Base-by-base conservation (phyloP, 768 basidiomycete species). In the Phlegmacium glaucopus region DNA sequence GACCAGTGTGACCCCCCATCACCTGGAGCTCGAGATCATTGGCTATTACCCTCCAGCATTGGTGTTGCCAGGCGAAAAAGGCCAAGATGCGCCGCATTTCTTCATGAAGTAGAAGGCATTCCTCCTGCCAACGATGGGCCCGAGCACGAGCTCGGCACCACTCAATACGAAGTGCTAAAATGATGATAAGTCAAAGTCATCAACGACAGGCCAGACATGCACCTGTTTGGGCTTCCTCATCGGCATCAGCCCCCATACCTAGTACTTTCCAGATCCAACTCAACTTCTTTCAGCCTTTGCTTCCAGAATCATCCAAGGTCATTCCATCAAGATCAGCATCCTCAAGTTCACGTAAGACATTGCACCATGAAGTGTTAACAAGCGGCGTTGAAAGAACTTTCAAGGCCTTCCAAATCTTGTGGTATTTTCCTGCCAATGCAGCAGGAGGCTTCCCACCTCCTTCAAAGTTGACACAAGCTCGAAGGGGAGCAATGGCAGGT, bases 61-160 rank as follows among this genome's bases (percentile, higher is more conserved):
- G n/a, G 1, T 44, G 47, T 28, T 61, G 38, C 49, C 53, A 61
- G 15, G 56, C 44, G 12, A 49, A 40, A 10, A 46, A 60, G 4
- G 34, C 27, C 8, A 59, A 18, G 1, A 61, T 48, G 1, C 61
- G 53, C 2, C 56, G 39, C 68, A 71, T 69, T 49, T 71, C 69
- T 42, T 69, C 68, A 2, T 52, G 30, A 0, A 71, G 45, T 5
- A 70, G 51, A 1, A 56, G 15, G 16, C 61, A 61, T 42, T 71
- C 68, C 44, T 71, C 68, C 12, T 56, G 57, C 65, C 66, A 70
- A 0, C 62, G 52, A 28, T 60, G 50, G 1, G 64, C 64, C 0
- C 64, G 48, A 0, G 67, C 65, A 4, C 54, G 42, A 1, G 55
- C 48, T 35, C 57, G 61, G 29, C 61, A 63, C 62, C 62, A 65